Evolutionary conservation across 2,329 filamentous ascomycete species (phyloP).

Genomic region (Pseudopithomyces chartarum): DNA sequence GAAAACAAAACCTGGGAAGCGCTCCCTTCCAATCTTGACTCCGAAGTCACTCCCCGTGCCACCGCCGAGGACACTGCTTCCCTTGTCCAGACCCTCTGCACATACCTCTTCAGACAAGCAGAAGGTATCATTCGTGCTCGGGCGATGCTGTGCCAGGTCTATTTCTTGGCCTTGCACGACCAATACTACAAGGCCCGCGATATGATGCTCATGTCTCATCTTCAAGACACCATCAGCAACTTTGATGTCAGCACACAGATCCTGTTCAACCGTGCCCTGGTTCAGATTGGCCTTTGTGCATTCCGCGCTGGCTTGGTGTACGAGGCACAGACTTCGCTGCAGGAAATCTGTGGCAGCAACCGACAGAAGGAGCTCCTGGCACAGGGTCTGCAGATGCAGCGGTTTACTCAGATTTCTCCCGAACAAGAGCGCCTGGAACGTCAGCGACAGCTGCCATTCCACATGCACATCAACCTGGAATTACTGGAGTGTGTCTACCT

Average conservation of each 20-base stretch:
- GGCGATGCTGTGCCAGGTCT: constrained; percentile 98
- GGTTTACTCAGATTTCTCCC: constrained; percentile 92
- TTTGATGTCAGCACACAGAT: constrained; percentile 98
- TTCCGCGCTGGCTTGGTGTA: constrained; percentile 97
- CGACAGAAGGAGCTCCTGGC: constrained; percentile 97
- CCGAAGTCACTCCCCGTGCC: constrained; percentile 76
- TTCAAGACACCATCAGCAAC: constrained; percentile 94
- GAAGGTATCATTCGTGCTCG: constrained; percentile 95
- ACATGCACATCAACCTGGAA: constrained; percentile 99
- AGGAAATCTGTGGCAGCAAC: constrained; percentile 97
- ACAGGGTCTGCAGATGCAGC: constrained; percentile 97
- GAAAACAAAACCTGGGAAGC: constrained; percentile 94
- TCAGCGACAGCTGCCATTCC: constrained; percentile 96
- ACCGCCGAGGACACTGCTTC: constrained; percentile 70
- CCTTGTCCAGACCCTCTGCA: constrained; percentile 87
- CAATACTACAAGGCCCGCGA: constrained; percentile 97
- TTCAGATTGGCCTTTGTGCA: constrained; percentile 96
- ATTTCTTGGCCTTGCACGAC: constrained; percentile 96
- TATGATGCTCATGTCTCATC: constrained; percentile 99
- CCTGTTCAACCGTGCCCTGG: constrained; percentile 96
- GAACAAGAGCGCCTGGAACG: constrained; percentile 98
- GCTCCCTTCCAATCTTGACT: constrained; percentile 72
- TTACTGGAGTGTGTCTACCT: constrained; percentile 97
- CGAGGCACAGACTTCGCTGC: constrained; percentile 94
- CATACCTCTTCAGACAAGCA: constrained; percentile 91